Conservation (phyloP, 805 yeast genomes). For the Kodamaea sagamina region DNA sequence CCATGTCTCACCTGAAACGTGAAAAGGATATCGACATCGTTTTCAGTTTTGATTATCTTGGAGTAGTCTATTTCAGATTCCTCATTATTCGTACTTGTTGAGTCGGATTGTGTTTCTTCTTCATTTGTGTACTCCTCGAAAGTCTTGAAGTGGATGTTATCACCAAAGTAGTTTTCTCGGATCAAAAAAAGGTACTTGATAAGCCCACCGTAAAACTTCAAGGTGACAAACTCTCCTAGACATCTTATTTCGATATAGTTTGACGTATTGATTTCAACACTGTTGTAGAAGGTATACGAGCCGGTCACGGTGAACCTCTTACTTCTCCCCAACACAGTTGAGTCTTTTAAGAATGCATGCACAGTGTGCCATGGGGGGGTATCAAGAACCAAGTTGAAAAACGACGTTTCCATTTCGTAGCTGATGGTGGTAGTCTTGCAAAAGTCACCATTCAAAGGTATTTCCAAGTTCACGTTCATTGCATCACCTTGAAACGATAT, state of each 20-base stretch:
- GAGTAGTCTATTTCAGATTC: conserved; percentile 30
- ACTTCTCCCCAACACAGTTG: conserved; percentile 67
- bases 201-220: conserved; percentile 78
- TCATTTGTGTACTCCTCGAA: conserved; percentile 71
- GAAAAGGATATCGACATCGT: conserved; percentile 78
- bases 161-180: conserved; percentile 90
- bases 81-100: neutral
- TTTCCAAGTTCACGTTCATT: conserved; percentile 45
- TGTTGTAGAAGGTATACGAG: conserved; percentile 59
- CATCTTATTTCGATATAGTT: conserved; percentile 71
- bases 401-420: conserved; percentile 55
- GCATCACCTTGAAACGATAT: conserved; percentile 69
- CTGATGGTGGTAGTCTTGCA: conserved; percentile 53
- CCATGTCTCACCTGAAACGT: conserved; percentile 72
- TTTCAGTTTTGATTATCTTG: conserved; percentile 51
- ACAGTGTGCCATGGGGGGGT: conserved; percentile 94
- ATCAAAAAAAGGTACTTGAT: conserved; percentile 73
- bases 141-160: conserved; percentile 76
- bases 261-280: conserved; percentile 62
- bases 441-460: conserved; percentile 63
- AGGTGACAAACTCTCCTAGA: conserved; percentile 62
- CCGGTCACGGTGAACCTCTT: conserved; percentile 63
- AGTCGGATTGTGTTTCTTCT: conserved; percentile 8
- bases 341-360: conserved; percentile 61
- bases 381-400: conserved; percentile 61